Evolutionary conservation across 1,284 basidiomycete species (phyloP).

Genomic region (Trichosporon faecale): DNA sequence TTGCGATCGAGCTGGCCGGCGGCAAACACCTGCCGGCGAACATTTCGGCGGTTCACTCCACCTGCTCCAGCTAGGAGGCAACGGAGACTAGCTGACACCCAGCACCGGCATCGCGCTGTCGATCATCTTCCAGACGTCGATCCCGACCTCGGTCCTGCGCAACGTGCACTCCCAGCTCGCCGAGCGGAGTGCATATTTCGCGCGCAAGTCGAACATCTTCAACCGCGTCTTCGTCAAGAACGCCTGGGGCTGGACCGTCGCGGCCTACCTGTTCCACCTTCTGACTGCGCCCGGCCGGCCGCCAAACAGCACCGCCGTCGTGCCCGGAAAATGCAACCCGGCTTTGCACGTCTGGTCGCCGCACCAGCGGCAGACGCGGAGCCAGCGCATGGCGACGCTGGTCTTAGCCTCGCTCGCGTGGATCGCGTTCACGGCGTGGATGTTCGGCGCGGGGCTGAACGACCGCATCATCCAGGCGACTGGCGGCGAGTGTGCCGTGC

Average conservation of each 20-base stretch:
- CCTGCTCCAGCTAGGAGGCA: not conserved
- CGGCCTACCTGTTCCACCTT: conserved; percentile 59
- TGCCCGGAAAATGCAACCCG: conserved; percentile 13
- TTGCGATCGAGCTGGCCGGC: not conserved
- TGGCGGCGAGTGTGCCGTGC: conserved; percentile 75
- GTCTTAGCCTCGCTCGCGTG: conserved; percentile 65
- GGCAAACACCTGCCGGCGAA: no score
- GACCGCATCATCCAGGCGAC: conserved; percentile 70
- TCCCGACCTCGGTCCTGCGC: conserved; percentile 35
- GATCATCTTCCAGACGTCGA: conserved; percentile 59
- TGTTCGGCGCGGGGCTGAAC: conserved; percentile 81
- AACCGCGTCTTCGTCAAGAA: conserved; percentile 86
- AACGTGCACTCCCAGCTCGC: conserved; percentile 56
- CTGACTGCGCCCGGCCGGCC: conserved; percentile 27
- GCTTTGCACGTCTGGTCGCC: conserved; percentile 57
- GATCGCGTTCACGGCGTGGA: conserved; percentile 79
- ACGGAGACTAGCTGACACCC: not conserved
- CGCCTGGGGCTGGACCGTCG: conserved; percentile 86
- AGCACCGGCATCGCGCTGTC: conserved; percentile 54
- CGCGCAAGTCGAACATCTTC: conserved; percentile 73
- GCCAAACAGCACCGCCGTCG: not conserved
- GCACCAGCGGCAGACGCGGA: conserved; percentile 46
- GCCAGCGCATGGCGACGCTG: conserved; percentile 60
- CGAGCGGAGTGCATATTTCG: conserved; percentile 62
- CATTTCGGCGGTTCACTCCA: not conserved